Evolutionary conservation across 495 filamentous ascomycete species (phyloP), one percentile per base, ranked within the genome.

Genomic region (Penicillium cinerascens): DNA sequence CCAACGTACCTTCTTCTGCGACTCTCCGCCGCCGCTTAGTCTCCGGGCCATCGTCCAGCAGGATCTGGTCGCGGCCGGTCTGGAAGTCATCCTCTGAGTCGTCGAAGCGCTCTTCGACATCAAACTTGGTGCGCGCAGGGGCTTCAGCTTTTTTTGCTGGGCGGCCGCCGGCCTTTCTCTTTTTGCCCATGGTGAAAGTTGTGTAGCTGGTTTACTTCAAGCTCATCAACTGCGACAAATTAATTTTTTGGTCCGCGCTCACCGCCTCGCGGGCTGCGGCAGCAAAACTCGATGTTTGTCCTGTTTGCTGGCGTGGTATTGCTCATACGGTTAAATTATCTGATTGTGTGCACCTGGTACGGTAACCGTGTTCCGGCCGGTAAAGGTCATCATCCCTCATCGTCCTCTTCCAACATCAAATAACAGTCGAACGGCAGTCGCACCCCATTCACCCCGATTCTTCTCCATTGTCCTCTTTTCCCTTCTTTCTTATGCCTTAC

Each of bases 51-150:
- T 92, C 88, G 41, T 93, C 89, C 22, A 98, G 75, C 59, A 95
- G 69, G 47, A 98, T 82, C 58, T 89, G 84, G 68, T 97, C 92
- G 26, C 88, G 82, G 49, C 88, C 82, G 36, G 88, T 71, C 59
- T 88, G 86, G 70, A 96, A 95, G 53, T 93, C 91, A 71, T 98
- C 93, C 61, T 95, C 89, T 1, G 90, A 92, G 63, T 95, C 85
- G 60, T 92, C 90, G 56, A 96, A 86, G 62, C 92, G 86, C 65
- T 88, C 82, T 72, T 86, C 92, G n/a, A 84, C 80, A 46, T 75
- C 59, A 44, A 68, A 78, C 52, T 73, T 75, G 40, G 74, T 61
- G 15, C 56, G 58, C 39, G 60, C 60, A n/a, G 60, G 57, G 9
- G 64, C 56, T 29, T 83, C 67, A 44, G 79, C 73, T 27, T 80